These are phyloP conservation scores for Naematelia encephala DNA, from an alignment of 768 basidiomycete species.

Conservation along the genomic window DNA sequence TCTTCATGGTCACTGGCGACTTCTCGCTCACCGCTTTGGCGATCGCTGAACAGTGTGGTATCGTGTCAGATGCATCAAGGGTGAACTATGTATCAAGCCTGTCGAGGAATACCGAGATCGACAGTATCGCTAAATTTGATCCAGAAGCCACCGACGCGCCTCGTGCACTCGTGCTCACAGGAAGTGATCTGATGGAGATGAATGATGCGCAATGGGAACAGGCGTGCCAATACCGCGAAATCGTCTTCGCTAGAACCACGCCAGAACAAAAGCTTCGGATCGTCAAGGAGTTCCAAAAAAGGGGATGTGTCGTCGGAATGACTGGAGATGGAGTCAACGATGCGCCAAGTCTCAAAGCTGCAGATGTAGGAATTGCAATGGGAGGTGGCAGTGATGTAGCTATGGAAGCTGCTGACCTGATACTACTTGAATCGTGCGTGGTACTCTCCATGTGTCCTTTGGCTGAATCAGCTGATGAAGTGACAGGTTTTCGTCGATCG, in stretches of 20 bases:
- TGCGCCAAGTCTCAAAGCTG: constrained; percentile 51
- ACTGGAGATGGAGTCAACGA: constrained; percentile 63
- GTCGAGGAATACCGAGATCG: constrained; percentile 36
- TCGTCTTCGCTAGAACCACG: constrained; percentile 64
- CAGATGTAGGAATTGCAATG: constrained; percentile 64
- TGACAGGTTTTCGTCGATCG: constrained; percentile 50
- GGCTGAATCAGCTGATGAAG: constrained; percentile 1
- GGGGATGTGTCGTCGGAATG: constrained; percentile 60
- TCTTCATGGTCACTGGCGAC: constrained; percentile 64
- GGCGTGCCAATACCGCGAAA: constrained; percentile 45
- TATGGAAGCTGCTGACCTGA: constrained; percentile 53
- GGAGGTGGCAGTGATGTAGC: constrained; percentile 52
- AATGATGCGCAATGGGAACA: constrained; percentile 50
- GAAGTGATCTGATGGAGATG: constrained; percentile 49
- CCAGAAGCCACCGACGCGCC: constrained; percentile 40
- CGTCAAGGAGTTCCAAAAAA: constrained; percentile 60
- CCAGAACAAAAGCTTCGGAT: constrained; percentile 67
- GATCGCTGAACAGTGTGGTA: constrained; percentile 64
- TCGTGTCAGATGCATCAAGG: constrained; percentile 53
- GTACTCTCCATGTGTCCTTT: not conserved
- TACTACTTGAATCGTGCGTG: constrained; percentile 48
- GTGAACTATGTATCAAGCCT: constrained; percentile 54
- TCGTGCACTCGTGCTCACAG: constrained; percentile 51
- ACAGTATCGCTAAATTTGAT: constrained; percentile 46
- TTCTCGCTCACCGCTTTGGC: constrained; percentile 60